Evolutionary conservation across 805 yeast species (phyloP), one percentile per base, ranked within the genome.

Genomic region (Yarrowia deformans): DNA sequence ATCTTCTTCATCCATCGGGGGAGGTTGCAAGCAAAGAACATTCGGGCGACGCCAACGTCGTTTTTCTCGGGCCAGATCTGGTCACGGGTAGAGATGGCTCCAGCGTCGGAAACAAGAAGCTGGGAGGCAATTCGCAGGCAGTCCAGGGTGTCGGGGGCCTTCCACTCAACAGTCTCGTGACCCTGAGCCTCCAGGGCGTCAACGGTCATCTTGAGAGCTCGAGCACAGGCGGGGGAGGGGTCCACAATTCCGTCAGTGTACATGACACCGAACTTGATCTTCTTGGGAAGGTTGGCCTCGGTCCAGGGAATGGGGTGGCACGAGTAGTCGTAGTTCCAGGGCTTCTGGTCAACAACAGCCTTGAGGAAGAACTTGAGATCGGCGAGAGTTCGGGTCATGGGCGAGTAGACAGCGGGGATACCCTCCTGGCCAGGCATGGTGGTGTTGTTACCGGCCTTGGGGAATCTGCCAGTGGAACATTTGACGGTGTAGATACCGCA

Each of bases 121-220:
- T 78, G 82, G 58, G 83, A 74, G 70, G 84, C 90, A 56, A 88
- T 83, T 3, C 89, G 88, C 70, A 84, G 84, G 29, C 89, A 89
- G 73, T 85, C 83, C 63, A 85, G 76, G 1, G 87, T 85, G 67
- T 81, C 83, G 42, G 90, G 86, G 4, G 84, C 78, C 7, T 73
- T 75, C 77, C 83, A 83, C 29, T 79, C 81, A 10, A 83, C 80
- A 29, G 83, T 78, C 63, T 81, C 82, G 71, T 83, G 85, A 66
- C 88, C 88, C 69, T 81, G 80, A 60, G 75, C 78, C 67, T 73
- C 70, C 61, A 81, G 75, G n/a, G 83, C 81, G 13, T 79, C 83
- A 8, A 77, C 79, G 13, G 80, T 75, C 58, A 76, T 70, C 39
- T 80, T 66, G n/a, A 81, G 75, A 8, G 83, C 84, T 16, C 84